A percentile compares a stretch with the other conserved stretches of the same genome.
Evolutionary conservation across 2,329 filamentous ascomycete genomes (phyloP).

Genomic region (Xylariaceae sp.): DNA sequence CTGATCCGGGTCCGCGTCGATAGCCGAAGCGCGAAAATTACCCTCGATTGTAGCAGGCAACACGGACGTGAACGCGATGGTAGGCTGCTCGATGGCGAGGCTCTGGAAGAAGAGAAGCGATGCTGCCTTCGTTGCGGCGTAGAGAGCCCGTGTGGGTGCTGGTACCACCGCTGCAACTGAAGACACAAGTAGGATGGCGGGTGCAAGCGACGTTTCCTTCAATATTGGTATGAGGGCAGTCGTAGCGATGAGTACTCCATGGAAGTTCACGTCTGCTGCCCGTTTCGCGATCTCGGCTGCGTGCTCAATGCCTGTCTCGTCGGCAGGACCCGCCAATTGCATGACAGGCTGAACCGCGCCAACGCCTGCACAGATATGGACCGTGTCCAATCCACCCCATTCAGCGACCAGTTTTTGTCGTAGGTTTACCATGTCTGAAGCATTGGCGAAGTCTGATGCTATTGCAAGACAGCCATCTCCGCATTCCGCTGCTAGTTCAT

Average conservation of each 20-base stretch:
- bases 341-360: constrained; percentile 35
- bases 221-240: constrained; percentile 32
- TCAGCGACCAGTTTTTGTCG: constrained; percentile 21
- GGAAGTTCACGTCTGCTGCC: constrained; percentile 31
- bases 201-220: constrained; percentile 28
- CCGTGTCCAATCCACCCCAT: constrained; percentile 33
- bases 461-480: constrained; percentile 26
- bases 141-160: constrained; percentile 34
- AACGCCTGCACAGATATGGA: constrained; percentile 33
- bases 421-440: constrained; percentile 28
- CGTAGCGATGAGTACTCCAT: constrained; percentile 30
- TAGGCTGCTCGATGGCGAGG: constrained; percentile 34
- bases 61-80: constrained; percentile 31
- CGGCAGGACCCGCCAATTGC: constrained; percentile 26
- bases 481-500: constrained; percentile 26
- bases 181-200: constrained; percentile 29
- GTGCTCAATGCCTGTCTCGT: constrained; percentile 19
- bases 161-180: constrained; percentile 31
- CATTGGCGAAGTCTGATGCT: constrained; percentile 28
- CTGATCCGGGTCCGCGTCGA: constrained; percentile 27
- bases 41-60: constrained; percentile 35
- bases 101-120: constrained; percentile 34
- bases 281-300: constrained; percentile 24
- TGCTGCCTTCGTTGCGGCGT: constrained; percentile 34
- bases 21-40: constrained; percentile 34